Conservation (phyloP, 1,139 yeast genomes). For the Candida albicans region DNA sequence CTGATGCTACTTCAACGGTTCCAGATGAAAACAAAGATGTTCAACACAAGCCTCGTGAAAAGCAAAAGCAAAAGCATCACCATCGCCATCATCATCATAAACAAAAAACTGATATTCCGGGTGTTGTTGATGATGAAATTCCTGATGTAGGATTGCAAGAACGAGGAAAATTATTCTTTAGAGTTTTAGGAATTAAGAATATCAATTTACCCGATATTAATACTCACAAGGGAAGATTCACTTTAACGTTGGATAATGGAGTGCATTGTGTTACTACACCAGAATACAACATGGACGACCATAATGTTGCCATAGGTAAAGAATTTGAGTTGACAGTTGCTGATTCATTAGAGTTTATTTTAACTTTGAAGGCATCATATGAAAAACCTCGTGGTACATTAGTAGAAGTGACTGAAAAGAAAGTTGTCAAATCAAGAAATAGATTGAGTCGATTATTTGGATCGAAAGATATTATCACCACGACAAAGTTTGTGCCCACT, state of each 20-base stretch:
- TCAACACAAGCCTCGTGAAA: not conserved
- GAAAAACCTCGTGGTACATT: slow-evolving; percentile 53
- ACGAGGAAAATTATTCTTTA: slow-evolving; percentile 71
- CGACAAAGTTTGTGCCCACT: slow-evolving; percentile 56
- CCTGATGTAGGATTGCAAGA: slow-evolving; percentile 34
- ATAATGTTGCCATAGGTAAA: slow-evolving; percentile 56
- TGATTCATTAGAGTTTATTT: slow-evolving; percentile 61
- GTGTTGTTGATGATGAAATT: slow-evolving; percentile 12
- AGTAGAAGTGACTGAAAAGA: slow-evolving; percentile 58
- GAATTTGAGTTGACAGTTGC: slow-evolving; percentile 84
- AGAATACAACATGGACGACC: slow-evolving; percentile 47
- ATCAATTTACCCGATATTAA: slow-evolving; percentile 58
- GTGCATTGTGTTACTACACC: slow-evolving; percentile 82
- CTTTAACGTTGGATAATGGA: slow-evolving; percentile 83
- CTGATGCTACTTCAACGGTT: slow-evolving; percentile 13
- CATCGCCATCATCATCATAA: slow-evolving; percentile 11
- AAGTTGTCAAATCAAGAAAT: slow-evolving; percentile 47
- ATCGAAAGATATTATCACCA: slow-evolving; percentile 46
- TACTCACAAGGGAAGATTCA: slow-evolving; percentile 61
- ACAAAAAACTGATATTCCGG: not conserved
- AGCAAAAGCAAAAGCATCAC: not conserved
- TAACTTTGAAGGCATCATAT: slow-evolving; percentile 72
- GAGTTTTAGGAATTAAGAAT: slow-evolving; percentile 59
- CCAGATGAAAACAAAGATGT: not conserved
- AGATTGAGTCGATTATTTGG: slow-evolving; percentile 50